Base-by-base conservation (phyloP, 495 filamentous ascomycete genomes). In the Penicillium nucicola region DNA sequence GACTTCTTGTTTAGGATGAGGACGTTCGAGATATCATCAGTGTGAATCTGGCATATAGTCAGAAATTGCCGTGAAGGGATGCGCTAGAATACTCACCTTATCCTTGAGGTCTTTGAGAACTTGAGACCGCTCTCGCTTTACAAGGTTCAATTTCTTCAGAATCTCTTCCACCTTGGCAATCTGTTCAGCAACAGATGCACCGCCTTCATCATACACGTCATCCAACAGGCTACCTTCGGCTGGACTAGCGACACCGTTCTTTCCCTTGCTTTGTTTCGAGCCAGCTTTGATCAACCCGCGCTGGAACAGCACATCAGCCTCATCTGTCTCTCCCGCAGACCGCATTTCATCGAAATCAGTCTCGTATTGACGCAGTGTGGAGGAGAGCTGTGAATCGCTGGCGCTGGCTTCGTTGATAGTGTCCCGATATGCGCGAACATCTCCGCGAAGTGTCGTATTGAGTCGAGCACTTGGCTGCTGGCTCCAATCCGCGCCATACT, bases 41-140 rank as follows among this genome's bases (percentile, higher is more conserved):
- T 87, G 69, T 93, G 93, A 40, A 92, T 86, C 92, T 98, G 49
- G 30, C 14, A 20, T 38, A 60, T 36, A 60, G 45, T 39, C 8
- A 43, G 36, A 22, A 2, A 12, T 32, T 30, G 15, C 25, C 8
- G 40, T 25, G 15, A 10, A 30, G 2, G 50, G 30, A 22, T 40
- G 17, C 5, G 12, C 17, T 22, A 40, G 19, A 30, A 10, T 37
- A 57, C 75, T 50, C 68, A 95, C 93, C 84, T 95, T 97, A 41
- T 96, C 91, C 69, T 97, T 98, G 49, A 97, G 72, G 67, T 98
- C 93, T 70, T 96, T 96, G 55, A 98, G 76, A 14, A 97, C 90
- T 65, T 96, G 91, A 34, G 83, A 77, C 48, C 93, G 77, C 67
- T 98, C 93, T 50, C 87, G 78, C 74, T 96, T 96, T 60, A 97